Evolutionary conservation across 306 rosid species (phyloP).

Genomic region (Fragaria vesca): DNA sequence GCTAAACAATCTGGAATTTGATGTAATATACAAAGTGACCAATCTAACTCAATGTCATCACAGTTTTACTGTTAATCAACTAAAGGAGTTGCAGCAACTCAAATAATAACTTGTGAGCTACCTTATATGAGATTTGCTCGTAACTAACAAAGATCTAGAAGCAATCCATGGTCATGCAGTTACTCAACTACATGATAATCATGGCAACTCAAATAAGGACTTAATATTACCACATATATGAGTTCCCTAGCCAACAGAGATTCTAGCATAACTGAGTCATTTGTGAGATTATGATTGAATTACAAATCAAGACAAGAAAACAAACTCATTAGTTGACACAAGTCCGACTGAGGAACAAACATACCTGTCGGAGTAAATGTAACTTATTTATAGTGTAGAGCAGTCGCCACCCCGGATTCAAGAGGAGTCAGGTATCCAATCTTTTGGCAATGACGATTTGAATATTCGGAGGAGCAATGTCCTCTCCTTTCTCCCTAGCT

Average conservation of each 20-base stretch:
- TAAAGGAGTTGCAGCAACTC: neutral
- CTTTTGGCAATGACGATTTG: conserved; percentile 54
- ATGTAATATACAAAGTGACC: neutral
- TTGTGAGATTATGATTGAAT: neutral
- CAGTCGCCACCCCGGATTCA: conserved; percentile 14
- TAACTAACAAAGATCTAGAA: neutral
- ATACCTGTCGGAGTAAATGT: conserved; percentile 1
- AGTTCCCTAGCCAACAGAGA: neutral
- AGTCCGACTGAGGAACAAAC: conserved; percentile 3
- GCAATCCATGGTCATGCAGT: neutral
- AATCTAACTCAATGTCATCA: neutral
- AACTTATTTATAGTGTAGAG: neutral
- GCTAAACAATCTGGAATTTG: neutral
- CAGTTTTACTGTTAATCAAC: neutral
- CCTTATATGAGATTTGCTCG: neutral
- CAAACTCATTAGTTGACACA: neutral
- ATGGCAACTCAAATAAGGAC: neutral
- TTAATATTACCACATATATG: neutral
- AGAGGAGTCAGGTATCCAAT: conserved; percentile 46
- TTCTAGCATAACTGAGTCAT: neutral
- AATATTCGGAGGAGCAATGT: conserved; percentile 64
- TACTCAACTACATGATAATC: neutral
- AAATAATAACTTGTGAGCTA: neutral
- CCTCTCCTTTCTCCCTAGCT: conserved; percentile 57
- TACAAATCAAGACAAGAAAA: neutral